Base-by-base conservation (phyloP, 2,329 filamentous ascomycete genomes). In the Stylonectria norvegica region DNA sequence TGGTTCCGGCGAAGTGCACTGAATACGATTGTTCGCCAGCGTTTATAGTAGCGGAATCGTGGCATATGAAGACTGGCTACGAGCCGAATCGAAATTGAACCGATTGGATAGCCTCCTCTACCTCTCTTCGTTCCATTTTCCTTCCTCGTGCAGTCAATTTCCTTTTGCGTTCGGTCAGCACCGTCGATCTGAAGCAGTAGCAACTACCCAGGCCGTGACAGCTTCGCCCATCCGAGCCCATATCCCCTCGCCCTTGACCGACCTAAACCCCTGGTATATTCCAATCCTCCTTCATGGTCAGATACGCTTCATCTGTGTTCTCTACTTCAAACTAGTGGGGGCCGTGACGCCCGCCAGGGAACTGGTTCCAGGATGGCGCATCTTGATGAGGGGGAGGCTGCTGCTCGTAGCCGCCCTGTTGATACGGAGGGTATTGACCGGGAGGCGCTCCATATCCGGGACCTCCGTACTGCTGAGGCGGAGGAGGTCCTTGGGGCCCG, bases 261-360 rank as follows among this genome's bases (percentile, higher is more conserved):
- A 30, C 8, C 28, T 12, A 25, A 25, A 7, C 22, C 22, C 7
- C 15, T 8, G 27, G 27, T 30, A 34, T 34, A 16, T 34, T 20
- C 9, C 17, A 4, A 11, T 22, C 6, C 5, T 32, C 9, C 25
- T 11, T 12, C 4, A 11, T 12, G n/a, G n/a, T n/a, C n/a, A n/a
- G 10, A 28, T 28, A 14, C 12, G 25, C 10, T 12, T 28, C 25
- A 12, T 12, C 25, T 28, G 25, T 12, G 5, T 28, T 28, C 10
- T 14, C 12, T 23, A 34, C 34, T 36, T 22, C 23, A 19, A 36
- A 20, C n/a, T n/a, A n/a, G n/a, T n/a, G n/a, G n/a, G n/a, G n/a
- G n/a, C 61, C 55, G 30, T 59, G 64, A 34, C 55, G 53, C 42
- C 66, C 64, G 11, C 66, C 65, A n/a, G 63, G 64, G 36, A 67